These are phyloP conservation scores for Trichoderma simmonsii DNA, from an alignment of 2,329 filamentous ascomycete genomes.

Conservation along the genomic window DNA sequence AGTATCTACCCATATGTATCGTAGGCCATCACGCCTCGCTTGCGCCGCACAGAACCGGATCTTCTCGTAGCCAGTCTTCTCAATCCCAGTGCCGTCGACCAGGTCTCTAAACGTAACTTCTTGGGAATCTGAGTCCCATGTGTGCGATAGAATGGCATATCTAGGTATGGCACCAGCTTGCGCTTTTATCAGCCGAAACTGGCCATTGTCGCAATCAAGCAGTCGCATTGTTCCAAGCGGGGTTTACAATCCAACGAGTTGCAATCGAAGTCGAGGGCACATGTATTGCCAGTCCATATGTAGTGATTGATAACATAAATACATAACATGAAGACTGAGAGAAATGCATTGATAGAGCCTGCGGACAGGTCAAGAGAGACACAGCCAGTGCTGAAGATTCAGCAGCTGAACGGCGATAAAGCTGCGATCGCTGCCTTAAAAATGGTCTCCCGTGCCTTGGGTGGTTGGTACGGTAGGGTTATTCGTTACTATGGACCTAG, in stretches of 20 bases:
- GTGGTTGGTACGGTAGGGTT: background rate
- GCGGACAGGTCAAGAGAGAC: background rate
- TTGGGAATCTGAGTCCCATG: conserved; percentile 15
- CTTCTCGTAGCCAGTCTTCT: conserved; percentile 25
- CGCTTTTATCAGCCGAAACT: background rate
- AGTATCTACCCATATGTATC: conserved; percentile 21
- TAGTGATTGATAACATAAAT: background rate
- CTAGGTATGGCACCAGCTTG: background rate
- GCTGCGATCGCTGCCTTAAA: background rate
- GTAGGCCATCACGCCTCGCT: conserved; percentile 21
- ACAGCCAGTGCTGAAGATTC: background rate
- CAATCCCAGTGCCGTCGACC: background rate
- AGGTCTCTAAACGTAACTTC: conserved; percentile 18
- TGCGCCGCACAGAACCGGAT: background rate
- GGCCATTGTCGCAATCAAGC: background rate
- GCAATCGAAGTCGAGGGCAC: background rate
- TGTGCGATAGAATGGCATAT: conserved; percentile 22
- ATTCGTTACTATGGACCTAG: background rate
- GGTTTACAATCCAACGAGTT: background rate
- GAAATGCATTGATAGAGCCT: background rate
- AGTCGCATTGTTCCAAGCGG: background rate
- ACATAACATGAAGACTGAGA: background rate
- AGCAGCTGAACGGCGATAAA: background rate
- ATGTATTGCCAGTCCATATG: background rate
- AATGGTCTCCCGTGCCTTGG: background rate